A percentile compares a stretch with the other conserved stretches of the same genome.
Evolutionary conservation across 2,329 filamentous ascomycete species (phyloP).

Genomic region (Fusarium oligoseptatum): DNA sequence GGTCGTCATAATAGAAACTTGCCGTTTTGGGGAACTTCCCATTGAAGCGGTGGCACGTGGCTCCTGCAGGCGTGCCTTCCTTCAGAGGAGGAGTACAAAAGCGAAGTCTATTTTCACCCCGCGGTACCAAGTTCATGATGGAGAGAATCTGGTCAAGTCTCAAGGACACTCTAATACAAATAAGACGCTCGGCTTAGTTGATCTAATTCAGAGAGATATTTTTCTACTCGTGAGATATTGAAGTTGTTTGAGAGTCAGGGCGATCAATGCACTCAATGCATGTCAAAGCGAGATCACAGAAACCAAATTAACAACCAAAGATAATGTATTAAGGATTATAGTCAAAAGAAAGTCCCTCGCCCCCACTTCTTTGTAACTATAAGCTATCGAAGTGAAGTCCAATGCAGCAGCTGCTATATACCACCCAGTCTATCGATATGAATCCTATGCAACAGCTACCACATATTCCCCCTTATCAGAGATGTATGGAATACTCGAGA

Average conservation of each 20-base stretch:
- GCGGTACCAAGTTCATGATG: background rate
- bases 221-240: too few species aligned
- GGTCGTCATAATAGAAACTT: background rate
- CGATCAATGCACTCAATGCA: background rate
- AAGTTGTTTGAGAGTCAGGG: background rate
- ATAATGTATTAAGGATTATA: constrained; percentile 2
- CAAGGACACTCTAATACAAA: too few species aligned
- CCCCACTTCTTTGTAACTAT: constrained; percentile 3
- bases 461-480: background rate
- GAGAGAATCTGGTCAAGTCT: background rate
- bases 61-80: background rate
- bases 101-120: background rate
- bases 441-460: background rate
- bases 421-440: background rate
- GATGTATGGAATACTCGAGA: background rate
- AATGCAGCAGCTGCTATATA: background rate
- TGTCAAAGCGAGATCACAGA: background rate
- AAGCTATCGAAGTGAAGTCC: constrained; percentile 8
- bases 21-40: background rate
- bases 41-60: background rate
- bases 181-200: too few species aligned
- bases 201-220: too few species aligned
- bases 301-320: background rate
- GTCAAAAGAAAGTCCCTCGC: constrained; percentile 1
- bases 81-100: background rate